Conservation (phyloP, 768 basidiomycete species). For the Collybia nuda region DNA sequence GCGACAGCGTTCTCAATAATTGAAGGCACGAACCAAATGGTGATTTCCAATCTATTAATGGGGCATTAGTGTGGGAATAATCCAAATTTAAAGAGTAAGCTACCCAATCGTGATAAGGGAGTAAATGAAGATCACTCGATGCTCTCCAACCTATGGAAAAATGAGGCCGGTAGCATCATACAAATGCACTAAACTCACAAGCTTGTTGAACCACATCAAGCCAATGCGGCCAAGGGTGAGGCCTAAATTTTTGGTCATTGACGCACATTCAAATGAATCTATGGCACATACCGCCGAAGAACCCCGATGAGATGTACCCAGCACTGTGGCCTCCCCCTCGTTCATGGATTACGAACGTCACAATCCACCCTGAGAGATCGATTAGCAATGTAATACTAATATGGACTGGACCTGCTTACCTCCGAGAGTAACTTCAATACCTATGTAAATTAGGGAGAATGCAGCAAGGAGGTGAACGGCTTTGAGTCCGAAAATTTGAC, state of each 20-base stretch:
- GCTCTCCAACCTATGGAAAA: constrained; percentile 29
- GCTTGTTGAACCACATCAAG: constrained; percentile 49
- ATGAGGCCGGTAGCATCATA: neutral
- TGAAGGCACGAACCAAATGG: constrained; percentile 69
- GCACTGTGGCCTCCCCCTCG: constrained; percentile 45
- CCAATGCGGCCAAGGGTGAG: constrained; percentile 53
- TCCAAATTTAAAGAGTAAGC: no score
- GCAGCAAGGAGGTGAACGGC: constrained; percentile 62
- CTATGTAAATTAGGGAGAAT: constrained; percentile 67
- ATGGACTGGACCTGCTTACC: constrained; percentile 23
- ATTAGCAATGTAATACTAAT: neutral
- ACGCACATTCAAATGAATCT: neutral
- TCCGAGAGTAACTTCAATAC: constrained; percentile 62
- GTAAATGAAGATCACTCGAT: constrained; percentile 30
- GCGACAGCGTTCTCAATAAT: constrained; percentile 63
- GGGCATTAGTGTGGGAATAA: neutral
- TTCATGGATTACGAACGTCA: constrained; percentile 46
- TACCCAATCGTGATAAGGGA: constrained; percentile 32
- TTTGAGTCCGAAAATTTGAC: constrained; percentile 50
- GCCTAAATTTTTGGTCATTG: constrained; percentile 21
- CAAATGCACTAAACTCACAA: constrained; percentile 21
- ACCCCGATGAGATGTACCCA: constrained; percentile 42
- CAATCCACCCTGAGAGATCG: constrained; percentile 45
- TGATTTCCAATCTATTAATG: constrained; percentile 39
- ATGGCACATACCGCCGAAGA: constrained; percentile 18